Evolutionary conservation across 352 stramenopile genomes (phyloP).

Genomic region (Phytophthora pluvialis): DNA sequence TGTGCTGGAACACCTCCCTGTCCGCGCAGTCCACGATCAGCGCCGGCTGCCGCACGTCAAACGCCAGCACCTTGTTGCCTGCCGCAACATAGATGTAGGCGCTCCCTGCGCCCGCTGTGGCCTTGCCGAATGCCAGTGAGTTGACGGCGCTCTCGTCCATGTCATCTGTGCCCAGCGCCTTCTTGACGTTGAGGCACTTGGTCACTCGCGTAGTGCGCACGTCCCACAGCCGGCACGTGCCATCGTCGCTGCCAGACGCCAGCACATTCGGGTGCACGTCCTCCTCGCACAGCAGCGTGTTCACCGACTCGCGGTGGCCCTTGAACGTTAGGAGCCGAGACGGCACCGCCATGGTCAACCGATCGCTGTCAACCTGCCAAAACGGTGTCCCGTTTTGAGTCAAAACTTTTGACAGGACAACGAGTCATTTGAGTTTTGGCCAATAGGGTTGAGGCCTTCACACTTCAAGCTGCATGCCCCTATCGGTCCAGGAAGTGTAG

Average conservation of each 20-base stretch:
- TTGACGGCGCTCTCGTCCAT: constrained; percentile 62
- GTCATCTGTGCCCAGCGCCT: constrained; percentile 45
- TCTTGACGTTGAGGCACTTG: constrained; percentile 72
- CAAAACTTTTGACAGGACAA: neutral
- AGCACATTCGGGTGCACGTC: constrained; percentile 54
- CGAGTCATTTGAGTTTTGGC: constrained; percentile 6
- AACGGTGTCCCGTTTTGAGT: neutral
- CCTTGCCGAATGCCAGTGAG: constrained; percentile 62
- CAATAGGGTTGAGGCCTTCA: neutral
- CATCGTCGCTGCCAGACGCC: constrained; percentile 73
- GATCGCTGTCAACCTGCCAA: neutral
- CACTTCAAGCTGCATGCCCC: neutral
- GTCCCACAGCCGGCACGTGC: constrained; percentile 75
- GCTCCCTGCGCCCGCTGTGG: constrained; percentile 25
- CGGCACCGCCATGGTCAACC: constrained; percentile 13
- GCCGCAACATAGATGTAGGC: constrained; percentile 64
- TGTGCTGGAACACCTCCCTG: constrained; percentile 65
- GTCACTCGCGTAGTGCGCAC: constrained; percentile 59
- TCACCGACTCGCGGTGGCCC: constrained; percentile 66
- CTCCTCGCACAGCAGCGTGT: constrained; percentile 67
- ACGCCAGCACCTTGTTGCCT: constrained; percentile 68
- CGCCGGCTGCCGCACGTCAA: constrained; percentile 65
- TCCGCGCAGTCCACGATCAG: constrained; percentile 65
- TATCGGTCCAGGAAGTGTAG: too few species aligned
- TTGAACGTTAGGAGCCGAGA: constrained; percentile 51